Percentiles rank a stretch among this genome's conserved stretches.
phyloP scores from a whole-genome alignment of 2,329 filamentous ascomycete species.

The Cladophialophora exuberans region DNA sequence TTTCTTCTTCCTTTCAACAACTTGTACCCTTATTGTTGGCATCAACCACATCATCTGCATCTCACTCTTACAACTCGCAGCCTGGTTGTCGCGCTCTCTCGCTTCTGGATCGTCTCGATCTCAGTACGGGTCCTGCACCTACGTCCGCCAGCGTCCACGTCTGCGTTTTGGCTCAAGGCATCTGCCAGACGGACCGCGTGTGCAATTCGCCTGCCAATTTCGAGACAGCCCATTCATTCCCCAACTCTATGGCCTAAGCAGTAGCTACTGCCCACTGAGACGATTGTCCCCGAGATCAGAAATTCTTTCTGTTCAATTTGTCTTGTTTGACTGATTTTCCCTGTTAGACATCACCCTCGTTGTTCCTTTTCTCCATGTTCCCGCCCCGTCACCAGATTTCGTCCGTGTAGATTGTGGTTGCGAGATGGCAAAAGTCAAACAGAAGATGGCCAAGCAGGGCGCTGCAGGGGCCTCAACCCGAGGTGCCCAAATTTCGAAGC shows the following conservation, averaged over 20 bases:
- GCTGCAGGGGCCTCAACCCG: constrained; percentile 19
- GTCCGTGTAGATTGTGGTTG: constrained; percentile 19
- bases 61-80: not conserved
- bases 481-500: constrained; percentile 33
- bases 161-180: too few species aligned
- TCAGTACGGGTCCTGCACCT: not conserved
- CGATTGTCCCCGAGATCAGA: constrained; percentile 4
- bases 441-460: constrained; percentile 15
- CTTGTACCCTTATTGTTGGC: not conserved
- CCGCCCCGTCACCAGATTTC: constrained; percentile 10
- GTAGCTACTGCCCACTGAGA: constrained; percentile 14
- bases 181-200: not conserved
- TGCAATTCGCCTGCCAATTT: not conserved
- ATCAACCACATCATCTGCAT: not conserved
- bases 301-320: not conserved
- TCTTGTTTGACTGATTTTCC: constrained; percentile 9
- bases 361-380: constrained; percentile 18
- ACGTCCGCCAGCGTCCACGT: not conserved
- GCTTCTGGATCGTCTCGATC: not conserved
- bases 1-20: not conserved
- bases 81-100: not conserved
- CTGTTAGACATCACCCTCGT: constrained; percentile 1
- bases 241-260: not conserved
- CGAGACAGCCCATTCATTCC: not conserved
- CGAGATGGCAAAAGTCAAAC: constrained; percentile 24